Evolutionary conservation across 768 basidiomycete genomes (phyloP), one percentile per base, ranked within the genome.

Genomic region (Suillus weaverae): DNA sequence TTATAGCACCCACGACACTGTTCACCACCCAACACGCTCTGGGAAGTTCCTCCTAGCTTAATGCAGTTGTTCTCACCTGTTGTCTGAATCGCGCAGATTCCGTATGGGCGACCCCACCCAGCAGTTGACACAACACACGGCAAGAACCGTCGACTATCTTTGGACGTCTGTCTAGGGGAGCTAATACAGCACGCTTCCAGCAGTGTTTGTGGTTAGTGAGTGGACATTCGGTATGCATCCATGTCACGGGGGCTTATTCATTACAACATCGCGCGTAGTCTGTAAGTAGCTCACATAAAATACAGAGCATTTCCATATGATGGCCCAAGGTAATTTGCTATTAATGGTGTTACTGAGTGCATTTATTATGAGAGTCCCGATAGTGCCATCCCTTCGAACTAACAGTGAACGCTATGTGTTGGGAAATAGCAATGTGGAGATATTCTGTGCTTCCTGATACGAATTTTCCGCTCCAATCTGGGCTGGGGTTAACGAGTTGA

Each of bases 391-490:
- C 16, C 50, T 51, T 51, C 50, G 7, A 51, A 16, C 14, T 26
- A n/a, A 0, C 26, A 26, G 26, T 22, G n/a, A 20, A 56, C n/a
- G 22, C 20, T 36, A 36, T 14, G 3, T 22, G 14, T 67, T 35
- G 67, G 73, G 68, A n/a, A 73, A 36, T 20, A 73, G 48, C 22
- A 59, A 2, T 4, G 72, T 33, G 4, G 64, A 65, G 36, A 75
- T 67, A 46, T 70, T 75, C 5, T 61, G 50, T 35, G 73, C 73
- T 30, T 73, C 33, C 32, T 66, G 20, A 57, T 64, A 32, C 14
- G 74, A 64, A n/a, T 69, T 62, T 26, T 61, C 36, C 13, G 62
- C 74, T 39, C 73, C 73, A 11, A 74, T 22, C 11, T 75, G 73
- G 14, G 69, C 65, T 38, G 65, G 33, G 1, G 59, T 43, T 18